phyloP scores from a whole-genome alignment of 805 yeast species.

The Myxozyma monticola region DNA sequence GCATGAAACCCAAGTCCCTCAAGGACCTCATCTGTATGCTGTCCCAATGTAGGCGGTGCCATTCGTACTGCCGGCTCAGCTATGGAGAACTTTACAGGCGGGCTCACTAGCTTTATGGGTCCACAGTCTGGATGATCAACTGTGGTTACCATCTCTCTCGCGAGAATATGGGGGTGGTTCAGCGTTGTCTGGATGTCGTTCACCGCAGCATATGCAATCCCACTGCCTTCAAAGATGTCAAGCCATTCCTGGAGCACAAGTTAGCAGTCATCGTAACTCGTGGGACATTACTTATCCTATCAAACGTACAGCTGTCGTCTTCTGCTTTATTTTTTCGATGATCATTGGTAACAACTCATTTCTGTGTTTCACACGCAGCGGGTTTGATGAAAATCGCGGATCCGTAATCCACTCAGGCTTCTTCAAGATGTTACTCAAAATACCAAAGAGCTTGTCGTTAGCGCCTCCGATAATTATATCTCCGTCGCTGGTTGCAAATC shows the following conservation, averaged over 20 bases:
- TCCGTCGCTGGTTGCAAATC: conserved; percentile 42
- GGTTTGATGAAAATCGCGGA: conserved; percentile 39
- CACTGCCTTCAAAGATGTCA: conserved; percentile 36
- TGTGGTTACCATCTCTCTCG: conserved; percentile 42
- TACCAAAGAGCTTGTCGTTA: conserved; percentile 42
- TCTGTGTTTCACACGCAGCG: conserved; percentile 42
- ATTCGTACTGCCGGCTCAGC: conserved; percentile 39
- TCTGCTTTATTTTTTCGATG: conserved; percentile 34
- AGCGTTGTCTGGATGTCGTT: conserved; percentile 43
- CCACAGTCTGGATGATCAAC: conserved; percentile 43
- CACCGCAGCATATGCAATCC: conserved; percentile 45
- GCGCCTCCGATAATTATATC: conserved; percentile 48
- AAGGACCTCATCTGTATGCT: conserved; percentile 42
- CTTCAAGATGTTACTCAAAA: conserved; percentile 39
- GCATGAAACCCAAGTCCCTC: conserved; percentile 8
- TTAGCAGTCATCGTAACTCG: neutral
- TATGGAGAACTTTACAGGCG: conserved; percentile 44
- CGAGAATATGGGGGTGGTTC: conserved; percentile 41
- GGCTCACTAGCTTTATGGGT: conserved; percentile 40
- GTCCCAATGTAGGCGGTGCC: conserved; percentile 45
- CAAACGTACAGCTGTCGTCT: conserved; percentile 34
- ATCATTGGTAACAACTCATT: conserved; percentile 39
- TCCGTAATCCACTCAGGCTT: conserved; percentile 43
- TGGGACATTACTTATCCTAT: neutral
- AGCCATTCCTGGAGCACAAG: conserved; percentile 43